These are phyloP conservation scores for Geotrichum restrictum DNA, from an alignment of 1,139 yeast genomes.

Conservation along the genomic window DNA sequence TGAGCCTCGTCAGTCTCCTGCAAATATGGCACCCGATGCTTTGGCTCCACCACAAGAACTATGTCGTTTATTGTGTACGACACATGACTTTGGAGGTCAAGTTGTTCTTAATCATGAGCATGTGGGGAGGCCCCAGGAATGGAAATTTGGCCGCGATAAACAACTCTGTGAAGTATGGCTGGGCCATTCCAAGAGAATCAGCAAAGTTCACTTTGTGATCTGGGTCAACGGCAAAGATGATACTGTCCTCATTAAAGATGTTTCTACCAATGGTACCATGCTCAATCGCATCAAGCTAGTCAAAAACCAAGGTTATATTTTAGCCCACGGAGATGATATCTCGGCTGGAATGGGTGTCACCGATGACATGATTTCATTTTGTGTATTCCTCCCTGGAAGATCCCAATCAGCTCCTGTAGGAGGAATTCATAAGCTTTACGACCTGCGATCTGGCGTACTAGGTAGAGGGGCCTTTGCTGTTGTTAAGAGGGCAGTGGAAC, in stretches of 20 bases:
- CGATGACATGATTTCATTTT: slow-evolving; percentile 68
- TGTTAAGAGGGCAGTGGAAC: slow-evolving; percentile 82
- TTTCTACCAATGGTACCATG: slow-evolving; percentile 81
- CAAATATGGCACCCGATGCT: not conserved
- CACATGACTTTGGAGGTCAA: slow-evolving; percentile 17
- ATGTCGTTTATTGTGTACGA: slow-evolving; percentile 16
- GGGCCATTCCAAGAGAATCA: slow-evolving; percentile 60
- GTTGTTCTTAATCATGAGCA: slow-evolving; percentile 16
- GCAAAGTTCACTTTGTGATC: slow-evolving; percentile 19
- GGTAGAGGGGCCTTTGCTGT: slow-evolving; percentile 98
- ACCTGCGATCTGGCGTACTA: slow-evolving; percentile 74
- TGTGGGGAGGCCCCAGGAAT: slow-evolving; percentile 71
- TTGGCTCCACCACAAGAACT: not conserved
- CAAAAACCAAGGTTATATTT: slow-evolving; percentile 71
- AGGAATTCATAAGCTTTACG: slow-evolving; percentile 64
- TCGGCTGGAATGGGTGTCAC: slow-evolving; percentile 82
- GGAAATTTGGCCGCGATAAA: slow-evolving; percentile 75
- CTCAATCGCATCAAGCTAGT: slow-evolving; percentile 69
- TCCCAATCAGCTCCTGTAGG: slow-evolving; percentile 26
- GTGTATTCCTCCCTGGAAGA: slow-evolving; percentile 52
- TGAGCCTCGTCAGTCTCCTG: slow-evolving; percentile 5
- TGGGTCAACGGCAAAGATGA: slow-evolving; percentile 20
- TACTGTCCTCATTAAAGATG: slow-evolving; percentile 32
- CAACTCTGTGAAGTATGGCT: slow-evolving; percentile 57
- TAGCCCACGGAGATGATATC: slow-evolving; percentile 89